Conservation (phyloP, 2,329 filamentous ascomycete genomes). For the Davidsoniella australis region DNA sequence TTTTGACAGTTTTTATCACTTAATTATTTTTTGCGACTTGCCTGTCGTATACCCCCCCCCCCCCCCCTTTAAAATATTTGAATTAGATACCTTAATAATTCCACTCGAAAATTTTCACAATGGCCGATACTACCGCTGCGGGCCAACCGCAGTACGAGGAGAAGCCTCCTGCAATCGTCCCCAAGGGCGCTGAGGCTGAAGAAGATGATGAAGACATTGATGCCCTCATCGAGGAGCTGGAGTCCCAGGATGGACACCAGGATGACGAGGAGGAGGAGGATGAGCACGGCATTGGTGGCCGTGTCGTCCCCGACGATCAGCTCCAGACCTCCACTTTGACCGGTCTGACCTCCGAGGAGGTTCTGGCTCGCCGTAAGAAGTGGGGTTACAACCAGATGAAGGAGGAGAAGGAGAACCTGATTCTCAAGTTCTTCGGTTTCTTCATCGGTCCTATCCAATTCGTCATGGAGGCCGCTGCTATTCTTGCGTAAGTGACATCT, state of each 20-base stretch:
- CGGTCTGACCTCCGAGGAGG: slow-evolving; percentile 59
- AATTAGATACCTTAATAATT: slow-evolving; percentile 11
- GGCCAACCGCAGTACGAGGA: slow-evolving; percentile 49
- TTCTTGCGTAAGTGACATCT: slow-evolving; percentile 66
- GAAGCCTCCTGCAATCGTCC: slow-evolving; percentile 22
- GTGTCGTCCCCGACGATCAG: slow-evolving; percentile 53
- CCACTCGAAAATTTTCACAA: slow-evolving; percentile 19
- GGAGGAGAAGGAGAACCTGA: slow-evolving; percentile 71
- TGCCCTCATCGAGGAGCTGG: slow-evolving; percentile 70
- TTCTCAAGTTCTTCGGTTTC: slow-evolving; percentile 68
- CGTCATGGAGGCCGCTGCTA: slow-evolving; percentile 76
- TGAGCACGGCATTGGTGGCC: slow-evolving; percentile 30
- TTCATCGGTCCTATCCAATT: slow-evolving; percentile 85
- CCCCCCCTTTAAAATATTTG: slow-evolving; percentile 13
- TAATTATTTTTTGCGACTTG: slow-evolving; percentile 13
- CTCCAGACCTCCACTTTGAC: slow-evolving; percentile 53
- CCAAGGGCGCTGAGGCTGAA: slow-evolving; percentile 32
- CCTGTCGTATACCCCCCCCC: slow-evolving; percentile 13
- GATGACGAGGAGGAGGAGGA: slow-evolving; percentile 45
- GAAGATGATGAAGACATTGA: slow-evolving; percentile 74
- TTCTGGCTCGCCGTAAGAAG: slow-evolving; percentile 44
- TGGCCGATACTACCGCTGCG: slow-evolving; percentile 38
- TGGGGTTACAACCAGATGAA: slow-evolving; percentile 79
- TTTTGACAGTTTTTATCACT: slow-evolving; percentile 12
- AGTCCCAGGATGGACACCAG: slow-evolving; percentile 59